Base-by-base conservation (phyloP, 371 early-diverging fungal genomes). In the Mucor racemosus region DNA sequence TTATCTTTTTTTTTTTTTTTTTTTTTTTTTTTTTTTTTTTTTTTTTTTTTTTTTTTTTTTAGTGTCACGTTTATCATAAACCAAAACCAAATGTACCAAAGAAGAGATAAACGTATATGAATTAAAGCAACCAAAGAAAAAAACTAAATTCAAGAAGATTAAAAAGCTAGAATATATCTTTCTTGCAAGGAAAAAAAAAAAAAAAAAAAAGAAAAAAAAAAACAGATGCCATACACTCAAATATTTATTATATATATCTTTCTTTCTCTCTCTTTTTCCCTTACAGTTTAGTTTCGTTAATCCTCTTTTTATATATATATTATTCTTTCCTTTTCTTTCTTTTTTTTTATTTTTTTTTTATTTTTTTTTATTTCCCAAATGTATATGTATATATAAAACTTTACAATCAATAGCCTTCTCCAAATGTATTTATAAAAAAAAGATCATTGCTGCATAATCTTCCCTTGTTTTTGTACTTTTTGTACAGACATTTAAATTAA, bases 21-120 rank as follows among this genome's bases (percentile, higher is more conserved):
- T 36, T 66, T 42, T 31, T 3, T 55, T 26, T 26, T 26, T 26
- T 26, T 26, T 35, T 48, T 15, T 11, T 42, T 13, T 26, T 26
- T 26, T 26, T 26, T 26, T 35, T 48, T 15, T 11, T 42, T 13
- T 59, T 35, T 41, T 26, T 36, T 66, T 42, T 31, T 3, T 55
- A 83, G 86, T 96, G 96, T 75, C 96, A 95, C 72, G 88, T 92
- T 41, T 93, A 95, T 67, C 85, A 91, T 72, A 94, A 92, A 77
- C 93, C 93, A 26, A 92, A 93, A 69, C 67, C 66, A 63, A 77
- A 58, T 60, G 65, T 65, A 60, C 73, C 66, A 44, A 73, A 73
- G 42, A 68, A 68, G 41, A 66, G 73, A 53, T 73, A 64, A 60
- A 58, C 53, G 5, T 59, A 59, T 17, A 40, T 19, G 21, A 63